These are phyloP conservation scores for Ceratobasidium sp. DNA, from an alignment of 1,284 basidiomycete species.

Conservation along the genomic window DNA sequence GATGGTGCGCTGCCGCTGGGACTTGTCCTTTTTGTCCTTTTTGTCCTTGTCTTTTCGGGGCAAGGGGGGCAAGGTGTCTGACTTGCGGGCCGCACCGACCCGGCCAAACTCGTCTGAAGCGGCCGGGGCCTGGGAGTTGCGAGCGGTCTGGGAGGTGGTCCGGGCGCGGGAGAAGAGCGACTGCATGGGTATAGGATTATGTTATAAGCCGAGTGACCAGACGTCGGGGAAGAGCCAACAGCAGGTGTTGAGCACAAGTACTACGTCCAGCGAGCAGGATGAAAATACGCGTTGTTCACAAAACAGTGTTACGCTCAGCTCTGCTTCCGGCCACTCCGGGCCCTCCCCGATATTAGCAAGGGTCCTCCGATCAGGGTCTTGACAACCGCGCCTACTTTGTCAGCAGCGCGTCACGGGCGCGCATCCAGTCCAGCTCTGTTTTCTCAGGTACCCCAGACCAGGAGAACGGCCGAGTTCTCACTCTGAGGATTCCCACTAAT, in stretches of 20 bases:
- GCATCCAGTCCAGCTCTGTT: not conserved
- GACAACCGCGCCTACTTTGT: constrained; percentile 27
- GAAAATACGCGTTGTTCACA: constrained; percentile 4
- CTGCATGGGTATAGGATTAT: constrained; percentile 21
- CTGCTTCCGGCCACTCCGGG: constrained; percentile 4
- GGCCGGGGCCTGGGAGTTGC: constrained; percentile 10
- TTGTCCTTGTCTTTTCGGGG: constrained; percentile 61
- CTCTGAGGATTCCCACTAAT: too few relatives aligned
- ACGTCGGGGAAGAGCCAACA: constrained; percentile 7
- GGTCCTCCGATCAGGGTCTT: constrained; percentile 28
- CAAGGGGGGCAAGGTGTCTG: constrained; percentile 57
- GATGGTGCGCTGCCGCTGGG: constrained; percentile 52
- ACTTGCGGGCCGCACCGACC: constrained; percentile 61
- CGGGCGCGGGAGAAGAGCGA: constrained; percentile 40
- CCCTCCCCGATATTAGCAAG: constrained; percentile 12
- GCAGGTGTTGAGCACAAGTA: not conserved
- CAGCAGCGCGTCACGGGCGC: constrained; percentile 6
- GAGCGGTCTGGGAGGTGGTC: constrained; percentile 33
- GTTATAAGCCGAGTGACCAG: constrained; percentile 18
- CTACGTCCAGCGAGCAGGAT: constrained; percentile 34
- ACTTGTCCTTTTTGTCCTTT: constrained; percentile 66
- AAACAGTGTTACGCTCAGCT: not conserved
- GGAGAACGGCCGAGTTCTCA: too few relatives aligned
- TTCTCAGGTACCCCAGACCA: too few relatives aligned
- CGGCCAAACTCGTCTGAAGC: constrained; percentile 76